These are phyloP conservation scores for Erodium maritimum DNA, from an alignment of 345 rosid species.

Conservation along the genomic window DNA sequence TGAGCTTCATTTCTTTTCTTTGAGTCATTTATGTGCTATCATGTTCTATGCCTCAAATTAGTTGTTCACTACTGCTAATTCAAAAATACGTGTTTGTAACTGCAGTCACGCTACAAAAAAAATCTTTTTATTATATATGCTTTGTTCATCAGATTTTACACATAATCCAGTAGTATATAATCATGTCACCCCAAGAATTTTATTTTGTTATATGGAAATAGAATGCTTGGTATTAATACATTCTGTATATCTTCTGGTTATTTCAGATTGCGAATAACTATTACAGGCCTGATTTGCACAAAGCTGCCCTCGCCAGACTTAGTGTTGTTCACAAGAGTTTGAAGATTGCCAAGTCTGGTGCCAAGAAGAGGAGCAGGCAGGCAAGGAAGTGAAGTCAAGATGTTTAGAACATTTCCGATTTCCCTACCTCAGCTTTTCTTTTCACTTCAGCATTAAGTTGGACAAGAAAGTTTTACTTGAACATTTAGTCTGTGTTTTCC, in stretches of 20 bases:
- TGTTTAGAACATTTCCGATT: neutral
- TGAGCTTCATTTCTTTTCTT: constrained; percentile 15
- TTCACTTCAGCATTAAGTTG: neutral
- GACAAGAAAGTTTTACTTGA: neutral
- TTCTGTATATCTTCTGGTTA: neutral
- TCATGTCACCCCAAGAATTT: too few species aligned
- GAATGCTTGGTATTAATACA: neutral
- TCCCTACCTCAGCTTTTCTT: neutral
- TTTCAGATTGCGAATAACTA: constrained; percentile 64
- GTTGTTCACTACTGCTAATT: too few species aligned
- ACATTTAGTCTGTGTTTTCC: neutral
- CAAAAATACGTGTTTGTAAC: too few species aligned
- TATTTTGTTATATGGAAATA: too few species aligned
- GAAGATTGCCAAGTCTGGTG: constrained; percentile 74
- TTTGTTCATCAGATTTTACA: too few species aligned
- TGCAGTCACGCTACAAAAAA: too few species aligned
- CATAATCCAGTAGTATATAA: too few species aligned
- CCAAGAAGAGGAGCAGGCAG: constrained; percentile 80
- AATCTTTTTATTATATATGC: too few species aligned
- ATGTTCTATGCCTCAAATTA: neutral
- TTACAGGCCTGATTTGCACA: constrained; percentile 79
- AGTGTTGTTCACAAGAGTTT: constrained; percentile 63
- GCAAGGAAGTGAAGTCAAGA: constrained; percentile 22
- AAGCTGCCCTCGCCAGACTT: constrained; percentile 78
- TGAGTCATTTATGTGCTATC: neutral